Base-by-base conservation (phyloP, 805 yeast species). In the Candida easanensis region DNA sequence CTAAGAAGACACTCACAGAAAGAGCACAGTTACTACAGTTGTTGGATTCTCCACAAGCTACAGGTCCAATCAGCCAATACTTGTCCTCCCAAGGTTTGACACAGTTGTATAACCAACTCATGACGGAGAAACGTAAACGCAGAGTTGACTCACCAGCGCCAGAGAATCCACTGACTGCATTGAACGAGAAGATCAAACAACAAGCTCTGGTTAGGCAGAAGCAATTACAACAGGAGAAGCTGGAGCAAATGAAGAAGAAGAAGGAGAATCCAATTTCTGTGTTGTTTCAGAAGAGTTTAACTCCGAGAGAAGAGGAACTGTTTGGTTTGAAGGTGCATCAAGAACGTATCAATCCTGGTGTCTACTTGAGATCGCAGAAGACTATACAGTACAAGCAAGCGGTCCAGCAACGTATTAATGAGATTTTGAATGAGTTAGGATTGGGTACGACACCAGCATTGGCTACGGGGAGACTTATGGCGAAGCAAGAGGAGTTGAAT, bases 41-140 rank as follows among this genome's bases (percentile, higher is more conserved):
- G 22, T 70, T 93, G 44, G 98, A 93, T 58, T 83, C 96, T 1
- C 97, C 98, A 2, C 90, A 84, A 56, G 60, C 77, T 1, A 78
- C 89, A 1, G 88, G 83, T 38, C 73, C 88, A 3, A 81, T 87
- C 18, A 78, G 79, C 39, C 93, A 85, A 57, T 87, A 81, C 57
- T 73, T 83, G 54, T 78, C 93, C 1, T 86, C 96, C 2, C 95
- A 87, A 53, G 98, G 99, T 0, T 73, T 93, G 41, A 80, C 96
- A 2, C 96, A 87, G 58, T 71, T 93, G 17, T 88, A 89, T 56
- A 84, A 81, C 54, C 82, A 85, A 39, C 71, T 93, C 47, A 80
- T 90, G 78, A 68, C 80, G 32, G 84, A 80, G 52, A 80, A 79
- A 56, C 72, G 76, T 32, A 77, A 78, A 56, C 70, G 79, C 27